These are phyloP conservation scores for Chlorencoelia australis DNA, from an alignment of 2,329 filamentous ascomycete genomes.

Conservation along the genomic window DNA sequence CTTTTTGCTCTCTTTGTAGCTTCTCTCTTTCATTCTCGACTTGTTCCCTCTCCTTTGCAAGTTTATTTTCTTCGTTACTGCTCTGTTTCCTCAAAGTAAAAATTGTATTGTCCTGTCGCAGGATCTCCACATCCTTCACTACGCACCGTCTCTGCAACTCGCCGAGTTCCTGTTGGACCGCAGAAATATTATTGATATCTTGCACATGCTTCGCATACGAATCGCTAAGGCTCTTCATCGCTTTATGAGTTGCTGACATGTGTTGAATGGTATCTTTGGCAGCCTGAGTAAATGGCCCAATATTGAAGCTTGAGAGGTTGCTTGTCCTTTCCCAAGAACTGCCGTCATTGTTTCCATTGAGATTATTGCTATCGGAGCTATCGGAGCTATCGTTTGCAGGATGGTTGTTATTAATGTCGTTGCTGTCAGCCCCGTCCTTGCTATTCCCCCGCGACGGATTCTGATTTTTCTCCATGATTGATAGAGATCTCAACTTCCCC, in stretches of 20 bases:
- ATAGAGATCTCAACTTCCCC: neutral
- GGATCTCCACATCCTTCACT: slow-evolving; percentile 7
- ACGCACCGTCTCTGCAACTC: slow-evolving; percentile 3
- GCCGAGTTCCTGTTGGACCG: slow-evolving; percentile 1
- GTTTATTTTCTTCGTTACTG: slow-evolving; percentile 1
- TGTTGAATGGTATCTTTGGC: neutral
- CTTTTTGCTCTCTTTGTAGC: slow-evolving; percentile 1
- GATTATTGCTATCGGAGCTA: neutral
- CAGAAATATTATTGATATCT: slow-evolving; percentile 1
- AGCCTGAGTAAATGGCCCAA: slow-evolving; percentile 2
- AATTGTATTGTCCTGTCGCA: slow-evolving; percentile 1
- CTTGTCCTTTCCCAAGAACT: neutral
- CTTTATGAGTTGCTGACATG: slow-evolving; percentile 3
- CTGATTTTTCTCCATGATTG: slow-evolving; percentile 1
- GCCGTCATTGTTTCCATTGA: neutral
- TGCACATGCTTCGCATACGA: neutral
- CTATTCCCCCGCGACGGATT: neutral
- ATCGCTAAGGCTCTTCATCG: slow-evolving; percentile 1
- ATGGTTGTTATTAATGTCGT: neutral
- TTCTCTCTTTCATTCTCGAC: slow-evolving; percentile 3
- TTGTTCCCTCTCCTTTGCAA: slow-evolving; percentile 1
- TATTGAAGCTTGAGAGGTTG: neutral
- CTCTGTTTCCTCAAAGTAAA: slow-evolving; percentile 1
- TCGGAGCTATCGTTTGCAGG: no score
- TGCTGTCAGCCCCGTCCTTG: neutral